Base-by-base conservation (phyloP, 192 early-diverging fungal species). In the Backusella australiensis region DNA sequence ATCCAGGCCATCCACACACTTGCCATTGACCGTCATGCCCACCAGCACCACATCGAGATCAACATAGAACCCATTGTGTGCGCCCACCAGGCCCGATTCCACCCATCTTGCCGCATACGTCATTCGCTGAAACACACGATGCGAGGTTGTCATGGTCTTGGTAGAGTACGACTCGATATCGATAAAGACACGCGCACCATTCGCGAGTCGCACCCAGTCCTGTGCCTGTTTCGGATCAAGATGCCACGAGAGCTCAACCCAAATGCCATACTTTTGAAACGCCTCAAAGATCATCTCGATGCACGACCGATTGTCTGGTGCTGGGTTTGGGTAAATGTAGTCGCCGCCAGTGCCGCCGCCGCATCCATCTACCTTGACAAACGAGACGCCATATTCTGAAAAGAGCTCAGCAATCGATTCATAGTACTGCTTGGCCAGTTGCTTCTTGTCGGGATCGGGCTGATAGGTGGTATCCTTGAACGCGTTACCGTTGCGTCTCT, bases 81-180 rank as follows among this genome's bases (percentile, higher is more conserved):
- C 29, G 12, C 79, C 79, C 19, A 80, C 69, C 1, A 52, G 34
- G 0, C 65, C 79, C 23, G 49, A 65, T 14, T 69, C 59, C 2
- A 75, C 79, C 79, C 79, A 80, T n/a, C 44, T 23, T 29, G 71
- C 49, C 9, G 75, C 75, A 3, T 73, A 41, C 3, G 74, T 44
- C 44, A 80, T 73, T 11, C 79, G 71, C 9, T 76, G 74, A 68
- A 80, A 80, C 1, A 80, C 71, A 39, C 79, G 70, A 11, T 53
- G 56, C 1, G 79, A 46, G 1, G 59, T 76, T 0, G 79, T 76
- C 79, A 80, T 80, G 0, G 75, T 73, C 1, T 49, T 80, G 21
- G 59, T 76, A 2, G 79, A 80, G 15, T 80, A 80, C 1, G 79
- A 80, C 41, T 80, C 79, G 15, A 80, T 80, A 66, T 80, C 79